Evolutionary conservation across 495 filamentous ascomycete species (phyloP).

Genomic region (Neurospora sublineolata): DNA sequence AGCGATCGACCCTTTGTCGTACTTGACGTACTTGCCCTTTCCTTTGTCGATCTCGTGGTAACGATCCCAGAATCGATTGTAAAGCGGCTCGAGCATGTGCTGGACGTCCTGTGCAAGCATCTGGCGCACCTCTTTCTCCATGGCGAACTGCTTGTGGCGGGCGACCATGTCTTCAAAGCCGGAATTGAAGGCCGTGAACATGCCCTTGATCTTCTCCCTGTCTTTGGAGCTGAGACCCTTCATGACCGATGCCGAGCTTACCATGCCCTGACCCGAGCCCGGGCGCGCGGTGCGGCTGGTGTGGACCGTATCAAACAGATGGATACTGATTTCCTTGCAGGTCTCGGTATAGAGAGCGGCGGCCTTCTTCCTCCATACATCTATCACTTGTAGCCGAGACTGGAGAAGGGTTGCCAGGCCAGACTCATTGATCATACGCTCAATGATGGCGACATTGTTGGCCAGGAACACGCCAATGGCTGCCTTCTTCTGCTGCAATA

Average conservation of each 20-base stretch:
- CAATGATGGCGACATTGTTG: constrained; percentile 77
- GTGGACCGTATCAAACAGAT: constrained; percentile 84
- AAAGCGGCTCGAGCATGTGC: constrained; percentile 83
- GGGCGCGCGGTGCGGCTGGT: constrained; percentile 62
- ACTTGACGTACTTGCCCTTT: constrained; percentile 93
- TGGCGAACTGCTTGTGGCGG: constrained; percentile 65
- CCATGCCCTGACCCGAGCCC: constrained; percentile 51
- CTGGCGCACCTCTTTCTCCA: constrained; percentile 78
- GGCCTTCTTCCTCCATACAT: constrained; percentile 77
- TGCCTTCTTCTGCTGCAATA: constrained; percentile 62
- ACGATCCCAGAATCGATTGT: constrained; percentile 89
- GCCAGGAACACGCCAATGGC: constrained; percentile 81
- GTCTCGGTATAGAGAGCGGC: constrained; percentile 72
- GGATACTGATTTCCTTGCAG: constrained; percentile 76
- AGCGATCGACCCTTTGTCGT: constrained; percentile 64
- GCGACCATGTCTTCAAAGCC: constrained; percentile 79
- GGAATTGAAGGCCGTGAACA: constrained; percentile 79
- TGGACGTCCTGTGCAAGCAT: constrained; percentile 73
- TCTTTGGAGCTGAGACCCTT: constrained; percentile 78
- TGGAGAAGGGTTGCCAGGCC: constrained; percentile 66
- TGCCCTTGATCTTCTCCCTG: constrained; percentile 90
- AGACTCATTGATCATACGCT: constrained; percentile 72
- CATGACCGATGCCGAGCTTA: constrained; percentile 70
- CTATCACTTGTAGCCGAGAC: constrained; percentile 51
- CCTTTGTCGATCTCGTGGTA: constrained; percentile 98